A percentile compares a stretch with the other conserved stretches of the same genome.
phyloP scores from a whole-genome alignment of 345 rosid species.

The Erysimum cheiranthoides region DNA sequence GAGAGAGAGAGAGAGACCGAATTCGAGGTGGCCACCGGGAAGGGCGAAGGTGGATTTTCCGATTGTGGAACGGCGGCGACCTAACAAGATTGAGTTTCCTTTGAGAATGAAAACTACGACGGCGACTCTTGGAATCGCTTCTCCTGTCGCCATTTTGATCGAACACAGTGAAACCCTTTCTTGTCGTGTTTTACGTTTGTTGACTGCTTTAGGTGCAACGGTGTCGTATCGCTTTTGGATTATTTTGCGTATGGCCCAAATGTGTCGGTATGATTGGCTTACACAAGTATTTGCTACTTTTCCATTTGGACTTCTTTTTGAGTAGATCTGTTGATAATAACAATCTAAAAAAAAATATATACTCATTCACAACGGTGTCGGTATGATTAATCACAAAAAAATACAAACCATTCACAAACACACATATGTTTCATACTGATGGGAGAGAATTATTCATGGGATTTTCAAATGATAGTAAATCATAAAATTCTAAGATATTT shows the following conservation, averaged over 20 bases:
- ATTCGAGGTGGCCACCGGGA: constrained; percentile 97
- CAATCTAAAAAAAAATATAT: too few species aligned
- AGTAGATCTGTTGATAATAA: too few species aligned
- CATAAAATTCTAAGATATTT: too few species aligned
- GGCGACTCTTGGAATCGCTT: constrained; percentile 62
- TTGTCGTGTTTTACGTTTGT: not conserved
- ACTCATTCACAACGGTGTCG: too few species aligned
- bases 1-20: constrained; percentile 57
- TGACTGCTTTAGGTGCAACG: not conserved
- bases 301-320: not conserved
- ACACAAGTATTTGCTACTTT: not conserved
- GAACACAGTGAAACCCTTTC: not conserved
- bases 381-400: too few species aligned
- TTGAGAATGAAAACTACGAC: constrained; percentile 74
- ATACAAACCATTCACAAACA: too few species aligned
- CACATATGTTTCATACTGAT: too few species aligned
- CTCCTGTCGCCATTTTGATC: constrained; percentile 22
- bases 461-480: too few species aligned
- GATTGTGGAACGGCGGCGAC: constrained; percentile 69
- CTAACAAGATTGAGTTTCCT: constrained; percentile 69
- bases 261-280: not conserved
- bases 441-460: too few species aligned
- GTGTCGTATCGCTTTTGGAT: not conserved
- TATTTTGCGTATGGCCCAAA: not conserved
- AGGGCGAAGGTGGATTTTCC: constrained; percentile 83